Evolutionary conservation across 1,139 yeast genomes (phyloP), one percentile per base, ranked within the genome.

Genomic region (Pichia cactophila): DNA sequence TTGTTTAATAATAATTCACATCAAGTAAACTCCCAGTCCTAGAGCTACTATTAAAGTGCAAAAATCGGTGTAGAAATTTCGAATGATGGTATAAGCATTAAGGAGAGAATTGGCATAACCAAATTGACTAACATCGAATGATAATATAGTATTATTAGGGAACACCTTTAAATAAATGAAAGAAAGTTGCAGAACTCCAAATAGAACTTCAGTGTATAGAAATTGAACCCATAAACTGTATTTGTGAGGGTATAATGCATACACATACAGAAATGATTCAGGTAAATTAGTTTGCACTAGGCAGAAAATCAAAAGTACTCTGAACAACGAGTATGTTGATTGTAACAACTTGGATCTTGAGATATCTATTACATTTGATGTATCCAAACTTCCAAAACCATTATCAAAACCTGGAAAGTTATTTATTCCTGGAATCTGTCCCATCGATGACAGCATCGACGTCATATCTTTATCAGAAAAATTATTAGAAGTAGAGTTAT

Each of bases 11-110:
- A 6, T 31, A 6, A 17, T 26, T 12, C 14, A 23, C 9, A 33
- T 14, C 11, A 43, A 12, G 46, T 49, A 54, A 4, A 61, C 52
- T 7, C 52, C 41, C 4, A 68, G 17, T 14, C 75, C 77, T 50
- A 70, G 60, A 17, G 66, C 53, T 2, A 74, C 59, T 39, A 74
- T 56, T 14, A 73, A 63, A 46, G 69, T 63, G 41, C 74, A 64
- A 26, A 73, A 48, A 58, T 74, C 80, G 40, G 69, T 61, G 38
- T 72, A 47, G n/a, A 48, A 45, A 40, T 45, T 44, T 40, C 43
- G 45, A 10, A 44, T 33, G 12, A 50, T 17, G 1, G 48, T 17
- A 26, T 50, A 50, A 3, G 49, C 46, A 12, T 35, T 50, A 14
- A 50, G 3, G 4, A 40, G 17, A 8, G 48, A 43, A 44, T 50